These are phyloP conservation scores for Colletotrichum zoysiae DNA, from an alignment of 2,329 filamentous ascomycete species.

Conservation along the genomic window DNA sequence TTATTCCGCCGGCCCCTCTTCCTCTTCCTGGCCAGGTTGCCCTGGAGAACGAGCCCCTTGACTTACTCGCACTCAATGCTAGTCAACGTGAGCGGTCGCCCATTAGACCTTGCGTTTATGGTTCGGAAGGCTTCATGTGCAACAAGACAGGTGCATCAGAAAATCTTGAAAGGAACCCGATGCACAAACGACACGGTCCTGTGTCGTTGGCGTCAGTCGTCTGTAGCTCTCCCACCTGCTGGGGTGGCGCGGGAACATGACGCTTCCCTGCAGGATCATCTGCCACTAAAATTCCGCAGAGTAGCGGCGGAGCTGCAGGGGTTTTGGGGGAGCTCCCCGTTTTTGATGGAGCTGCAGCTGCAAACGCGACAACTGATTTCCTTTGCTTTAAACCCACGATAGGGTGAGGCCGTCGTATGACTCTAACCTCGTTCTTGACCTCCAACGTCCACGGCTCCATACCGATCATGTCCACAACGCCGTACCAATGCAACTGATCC, in stretches of 20 bases:
- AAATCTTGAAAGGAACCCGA: not conserved
- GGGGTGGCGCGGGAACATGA: conserved; percentile 39
- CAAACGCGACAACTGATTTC: conserved; percentile 22
- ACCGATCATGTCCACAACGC: conserved; percentile 43
- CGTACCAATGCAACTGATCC: conserved; percentile 48
- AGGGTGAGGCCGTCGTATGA: conserved; percentile 24
- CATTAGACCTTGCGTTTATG: not conserved
- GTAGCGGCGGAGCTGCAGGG: conserved; percentile 37
- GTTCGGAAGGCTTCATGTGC: not conserved
- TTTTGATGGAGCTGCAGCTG: conserved; percentile 37
- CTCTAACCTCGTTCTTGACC: conserved; percentile 8
- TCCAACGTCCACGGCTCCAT: not conserved
- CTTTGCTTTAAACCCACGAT: conserved; percentile 9
- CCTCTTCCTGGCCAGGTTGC: not conserved
- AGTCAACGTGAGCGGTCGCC: too few relatives aligned
- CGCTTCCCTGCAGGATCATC: conserved; percentile 37
- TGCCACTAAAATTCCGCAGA: conserved; percentile 27
- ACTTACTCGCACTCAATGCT: conserved; percentile 14
- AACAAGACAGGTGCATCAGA: not conserved
- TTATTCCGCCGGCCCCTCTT: conserved; percentile 24
- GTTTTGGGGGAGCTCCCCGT: conserved; percentile 31
- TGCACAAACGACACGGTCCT: conserved; percentile 10
- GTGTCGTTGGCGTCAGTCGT: conserved; percentile 22
- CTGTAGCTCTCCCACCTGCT: conserved; percentile 22
- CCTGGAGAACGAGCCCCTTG: not conserved